A percentile compares a stretch with the other conserved stretches of the same genome.
Conservation (phyloP, 2,329 filamentous ascomycete species). For the Cercospora sojina region DNA sequence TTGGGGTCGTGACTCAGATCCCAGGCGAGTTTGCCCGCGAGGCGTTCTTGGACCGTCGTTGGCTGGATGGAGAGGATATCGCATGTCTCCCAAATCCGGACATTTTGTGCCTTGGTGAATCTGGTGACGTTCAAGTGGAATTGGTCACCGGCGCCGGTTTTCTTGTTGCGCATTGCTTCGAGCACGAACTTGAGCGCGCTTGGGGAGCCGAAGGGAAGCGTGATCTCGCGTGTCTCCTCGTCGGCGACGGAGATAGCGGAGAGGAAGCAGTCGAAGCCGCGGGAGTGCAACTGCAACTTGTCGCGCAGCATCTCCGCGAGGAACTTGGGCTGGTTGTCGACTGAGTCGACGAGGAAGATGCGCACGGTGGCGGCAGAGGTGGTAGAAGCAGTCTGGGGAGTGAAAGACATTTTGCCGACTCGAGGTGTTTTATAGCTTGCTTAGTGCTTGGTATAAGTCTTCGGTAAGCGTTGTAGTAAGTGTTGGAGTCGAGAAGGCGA, state of each 20-base stretch:
- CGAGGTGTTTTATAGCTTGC: neutral
- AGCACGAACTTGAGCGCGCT: too few relatives aligned
- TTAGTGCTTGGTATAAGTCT: neutral
- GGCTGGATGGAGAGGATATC: neutral
- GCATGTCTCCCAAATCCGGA: neutral
- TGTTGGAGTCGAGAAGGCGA: neutral
- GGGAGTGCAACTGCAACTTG: neutral
- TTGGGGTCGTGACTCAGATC: neutral
- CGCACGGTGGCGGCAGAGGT: neutral
- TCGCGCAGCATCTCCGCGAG: neutral
- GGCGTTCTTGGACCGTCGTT: neutral
- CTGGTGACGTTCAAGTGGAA: neutral
- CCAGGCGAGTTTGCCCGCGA: neutral
- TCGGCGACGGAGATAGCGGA: neutral
- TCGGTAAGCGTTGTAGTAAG: neutral
- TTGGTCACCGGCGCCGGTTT: neutral
- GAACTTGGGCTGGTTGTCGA: neutral
- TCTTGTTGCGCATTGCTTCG: neutral
- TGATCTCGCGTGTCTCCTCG: neutral
- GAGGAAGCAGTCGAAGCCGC: neutral
- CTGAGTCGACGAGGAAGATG: neutral
- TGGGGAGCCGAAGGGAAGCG: neutral
- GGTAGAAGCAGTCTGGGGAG: neutral
- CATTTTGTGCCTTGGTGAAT: neutral
- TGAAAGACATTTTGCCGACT: neutral